These are phyloP conservation scores for Sarocladium kiliense DNA, from an alignment of 2,329 filamentous ascomycete species.

Conservation along the genomic window DNA sequence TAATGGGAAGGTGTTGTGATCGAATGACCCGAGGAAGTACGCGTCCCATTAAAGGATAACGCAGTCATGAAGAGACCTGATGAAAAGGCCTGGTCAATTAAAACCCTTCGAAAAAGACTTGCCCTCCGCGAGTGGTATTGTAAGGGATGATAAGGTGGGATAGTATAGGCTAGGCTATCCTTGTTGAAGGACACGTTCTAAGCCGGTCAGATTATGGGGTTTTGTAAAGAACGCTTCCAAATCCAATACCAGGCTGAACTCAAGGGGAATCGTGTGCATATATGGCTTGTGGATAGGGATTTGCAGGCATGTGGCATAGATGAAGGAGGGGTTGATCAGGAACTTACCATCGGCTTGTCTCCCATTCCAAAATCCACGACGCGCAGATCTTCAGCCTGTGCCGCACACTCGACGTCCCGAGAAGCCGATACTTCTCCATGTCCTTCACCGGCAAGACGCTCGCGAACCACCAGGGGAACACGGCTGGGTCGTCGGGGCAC, in stretches of 20 bases:
- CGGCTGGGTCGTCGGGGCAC: conserved; percentile 67
- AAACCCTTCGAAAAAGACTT: neutral
- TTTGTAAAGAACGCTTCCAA: conserved; percentile 4
- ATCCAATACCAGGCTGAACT: neutral
- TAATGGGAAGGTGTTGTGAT: too few species aligned
- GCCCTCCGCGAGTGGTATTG: neutral
- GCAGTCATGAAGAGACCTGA: conserved; percentile 26
- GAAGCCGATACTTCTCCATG: conserved; percentile 70
- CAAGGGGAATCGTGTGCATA: neutral
- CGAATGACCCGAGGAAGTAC: neutral
- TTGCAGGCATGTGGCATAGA: neutral
- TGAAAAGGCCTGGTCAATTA: conserved; percentile 5
- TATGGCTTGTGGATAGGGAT: neutral
- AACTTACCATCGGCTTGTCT: conserved; percentile 65
- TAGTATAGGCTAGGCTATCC: neutral
- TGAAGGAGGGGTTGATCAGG: neutral
- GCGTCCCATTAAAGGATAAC: conserved; percentile 23
- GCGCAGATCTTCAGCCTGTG: conserved; percentile 80
- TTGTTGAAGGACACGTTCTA: neutral
- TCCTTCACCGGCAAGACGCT: conserved; percentile 74
- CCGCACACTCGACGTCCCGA: conserved; percentile 70
- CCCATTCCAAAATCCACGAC: conserved; percentile 69
- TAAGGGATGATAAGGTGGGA: neutral
- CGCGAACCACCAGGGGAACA: conserved; percentile 89
- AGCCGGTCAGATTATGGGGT: conserved; percentile 5